Evolutionary conservation across 768 basidiomycete genomes (phyloP), one percentile per base, ranked within the genome.

Genomic region (Dioszegia hungarica): DNA sequence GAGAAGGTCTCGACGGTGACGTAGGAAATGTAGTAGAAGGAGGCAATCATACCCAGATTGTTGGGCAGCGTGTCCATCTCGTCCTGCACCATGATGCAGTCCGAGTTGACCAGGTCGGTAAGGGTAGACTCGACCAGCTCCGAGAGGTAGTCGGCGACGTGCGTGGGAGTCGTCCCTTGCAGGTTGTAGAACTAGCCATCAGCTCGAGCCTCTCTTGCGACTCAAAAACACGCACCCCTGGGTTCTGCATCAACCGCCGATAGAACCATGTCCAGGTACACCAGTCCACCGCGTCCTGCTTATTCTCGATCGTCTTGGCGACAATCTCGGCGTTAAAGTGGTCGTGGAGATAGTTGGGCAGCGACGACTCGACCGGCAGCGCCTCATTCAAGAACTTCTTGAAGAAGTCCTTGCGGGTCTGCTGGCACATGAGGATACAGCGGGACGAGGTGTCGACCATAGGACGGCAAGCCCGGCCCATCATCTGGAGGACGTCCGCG

Each of bases 271-370:
- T 93, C 95, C 95, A 99, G 0, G 95, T 99, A 67, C 95, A 79
- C 73, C 95, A 95, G 77, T 99, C 94, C 85, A 80, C 79, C 5
- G 79, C 79, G 73, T 95, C 90, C 76, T 99, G 94, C 80, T 99
- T 99, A 77, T 97, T 98, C 78, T 98, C 92, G 56, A 98, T 97
- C 12, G 93, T 98, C 56, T 92, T 94, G 38, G 97, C 92, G 9
- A 93, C 93, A 62, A 98, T 95, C 77, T 98, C 95, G 0, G 94
- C 91, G 48, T 97, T 82, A 84, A 98, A 97, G 76, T 95, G 95
- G 72, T 98, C 95, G 67, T 97, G 94, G 1, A 99, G 79, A 73
- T 91, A 87, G 0, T 89, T 90, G 1, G 93, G 86, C 3, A 98
- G 78, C 74, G 94, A 91, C 0, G 90, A 93, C 75, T 99, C 95